Base-by-base conservation (phyloP, 106 monocot genomes). In the Allium sativum region DNA sequence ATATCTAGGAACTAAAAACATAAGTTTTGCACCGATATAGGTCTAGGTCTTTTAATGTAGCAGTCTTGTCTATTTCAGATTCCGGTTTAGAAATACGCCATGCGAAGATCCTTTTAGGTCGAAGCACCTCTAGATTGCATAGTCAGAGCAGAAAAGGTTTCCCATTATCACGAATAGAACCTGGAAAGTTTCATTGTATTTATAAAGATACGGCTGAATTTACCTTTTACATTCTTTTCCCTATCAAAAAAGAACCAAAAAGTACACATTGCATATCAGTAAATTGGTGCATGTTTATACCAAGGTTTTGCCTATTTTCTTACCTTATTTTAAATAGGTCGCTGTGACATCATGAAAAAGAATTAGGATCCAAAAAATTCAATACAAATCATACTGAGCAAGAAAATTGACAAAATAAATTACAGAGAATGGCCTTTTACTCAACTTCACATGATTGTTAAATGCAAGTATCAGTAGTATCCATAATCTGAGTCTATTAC, bases 111-210 rank as follows among this genome's bases (percentile, higher is more conserved):
- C 93, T 69, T 93, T 93, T 47, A 93, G 65, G 56, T 93, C 93
- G 55, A 86, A 93, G 44, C 93, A 74, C 46, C 86, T 73, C 18
- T 93, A 89, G 42, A 89, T 89, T 4, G 65, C 14, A 17, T 83
- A 81, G 31, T 89, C 88, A 8, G 89, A 68, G 73, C 89, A 89
- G 74, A 93, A 93, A 7, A 93, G 68, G 61, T 93, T 93, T 22
- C 93, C 93, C 93, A 93, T 93, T 65, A 93, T 89, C 40, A 93
- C 89, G 72, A 93, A 93, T 6, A 89, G 89, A 8, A 93, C 93
- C 93, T 93, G 69, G 48, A 44, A 11, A 40, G 44, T 59, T 58
- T 31, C 31, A 31, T 31, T 31, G 31, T 31, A 31, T 8, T 13
- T 1, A 52, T 52, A 16, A 52, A 16, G 12, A 52, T 0, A 52